phyloP scores from a whole-genome alignment of 2,329 filamentous ascomycete species.

The Alternaria infectoria region DNA sequence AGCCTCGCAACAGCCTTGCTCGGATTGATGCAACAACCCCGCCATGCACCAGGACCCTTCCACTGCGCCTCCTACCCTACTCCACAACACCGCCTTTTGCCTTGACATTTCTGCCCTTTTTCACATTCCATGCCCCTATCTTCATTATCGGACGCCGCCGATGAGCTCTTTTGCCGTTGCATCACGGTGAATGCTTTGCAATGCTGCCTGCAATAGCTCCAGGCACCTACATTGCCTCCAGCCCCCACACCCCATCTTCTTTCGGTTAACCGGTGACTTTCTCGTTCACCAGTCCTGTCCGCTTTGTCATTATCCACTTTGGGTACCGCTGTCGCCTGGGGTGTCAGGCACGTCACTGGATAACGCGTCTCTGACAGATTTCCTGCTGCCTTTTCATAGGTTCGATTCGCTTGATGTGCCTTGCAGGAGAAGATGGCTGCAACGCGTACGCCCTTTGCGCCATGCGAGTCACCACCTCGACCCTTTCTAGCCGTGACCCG shows the following conservation, averaged over 20 bases:
- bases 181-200: neutral
- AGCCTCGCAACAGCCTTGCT: constrained; percentile 12
- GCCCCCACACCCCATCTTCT: constrained; percentile 31
- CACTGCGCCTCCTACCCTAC: constrained; percentile 14
- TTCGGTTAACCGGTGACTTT: constrained; percentile 34
- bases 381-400: constrained; percentile 22
- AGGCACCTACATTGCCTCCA: constrained; percentile 17
- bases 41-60: constrained; percentile 8
- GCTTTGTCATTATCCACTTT: constrained; percentile 14
- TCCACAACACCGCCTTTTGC: constrained; percentile 14
- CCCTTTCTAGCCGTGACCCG: constrained; percentile 15
- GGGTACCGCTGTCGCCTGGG: constrained; percentile 25
- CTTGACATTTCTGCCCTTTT: constrained; percentile 5
- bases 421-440: constrained; percentile 25
- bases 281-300: constrained; percentile 17
- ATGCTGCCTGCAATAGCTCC: constrained; percentile 8
- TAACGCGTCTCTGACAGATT: constrained; percentile 19
- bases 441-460: neutral
- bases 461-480: constrained; percentile 16
- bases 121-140: neutral
- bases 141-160: constrained; percentile 3
- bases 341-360: constrained; percentile 19
- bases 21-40: constrained; percentile 8
- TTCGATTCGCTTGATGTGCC: constrained; percentile 28
- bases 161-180: neutral